phyloP scores from a whole-genome alignment of 2,329 filamentous ascomycete species.

The Xylariaceae sp. region DNA sequence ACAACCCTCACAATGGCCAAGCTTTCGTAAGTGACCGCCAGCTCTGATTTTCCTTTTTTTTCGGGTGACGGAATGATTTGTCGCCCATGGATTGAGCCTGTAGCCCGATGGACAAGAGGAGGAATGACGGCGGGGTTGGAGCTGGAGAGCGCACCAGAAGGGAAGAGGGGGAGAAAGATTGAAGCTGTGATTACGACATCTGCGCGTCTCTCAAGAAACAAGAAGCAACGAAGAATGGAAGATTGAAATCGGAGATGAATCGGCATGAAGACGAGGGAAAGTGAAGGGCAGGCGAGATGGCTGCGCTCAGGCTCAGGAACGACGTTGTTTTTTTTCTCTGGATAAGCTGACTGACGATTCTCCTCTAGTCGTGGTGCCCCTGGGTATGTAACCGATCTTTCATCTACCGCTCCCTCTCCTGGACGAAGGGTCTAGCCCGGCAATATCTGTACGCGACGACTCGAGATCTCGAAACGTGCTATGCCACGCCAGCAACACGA shows the following conservation, averaged over 20 bases:
- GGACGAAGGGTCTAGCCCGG: not conserved
- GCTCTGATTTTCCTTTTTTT: slow-evolving; percentile 4
- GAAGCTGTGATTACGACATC: not conserved
- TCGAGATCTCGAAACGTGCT: not conserved
- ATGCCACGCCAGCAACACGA: not conserved
- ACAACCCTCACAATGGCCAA: slow-evolving; percentile 30
- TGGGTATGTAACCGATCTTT: slow-evolving; percentile 35
- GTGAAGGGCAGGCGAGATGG: not conserved
- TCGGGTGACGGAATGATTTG: not conserved
- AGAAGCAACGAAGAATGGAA: not conserved
- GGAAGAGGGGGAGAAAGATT: slow-evolving; percentile 1
- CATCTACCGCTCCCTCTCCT: not conserved
- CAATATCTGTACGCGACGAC: slow-evolving; percentile 5
- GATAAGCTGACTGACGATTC: slow-evolving; percentile 18
- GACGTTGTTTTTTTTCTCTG: not conserved
- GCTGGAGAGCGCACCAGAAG: not conserved
- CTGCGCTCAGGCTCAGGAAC: not conserved
- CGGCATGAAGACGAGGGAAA: not conserved
- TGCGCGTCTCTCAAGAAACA: not conserved
- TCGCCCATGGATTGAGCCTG: not conserved
- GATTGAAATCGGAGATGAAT: not conserved
- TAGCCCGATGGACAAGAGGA: slow-evolving; percentile 3
- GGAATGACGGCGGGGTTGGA: slow-evolving; percentile 13
- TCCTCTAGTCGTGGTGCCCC: slow-evolving; percentile 71
- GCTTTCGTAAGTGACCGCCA: slow-evolving; percentile 26